Base-by-base conservation (phyloP, 1,139 yeast species). In the Hyphopichia burtonii region DNA sequence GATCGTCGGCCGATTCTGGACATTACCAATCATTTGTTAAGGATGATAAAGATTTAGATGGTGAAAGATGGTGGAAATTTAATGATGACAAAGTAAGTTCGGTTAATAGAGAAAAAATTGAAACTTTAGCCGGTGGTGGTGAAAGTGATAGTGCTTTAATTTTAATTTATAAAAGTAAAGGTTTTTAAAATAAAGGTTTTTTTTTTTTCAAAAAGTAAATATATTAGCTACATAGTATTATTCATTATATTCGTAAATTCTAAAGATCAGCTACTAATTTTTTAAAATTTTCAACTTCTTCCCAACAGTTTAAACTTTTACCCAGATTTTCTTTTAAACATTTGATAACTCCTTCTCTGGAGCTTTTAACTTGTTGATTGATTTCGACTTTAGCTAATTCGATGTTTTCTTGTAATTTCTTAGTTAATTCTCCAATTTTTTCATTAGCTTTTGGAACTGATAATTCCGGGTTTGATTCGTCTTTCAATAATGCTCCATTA, bases 1-100 rank as follows among this genome's bases (percentile, higher is more conserved):
- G 99, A 37, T 85, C 96, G 4, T 83, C 91, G 39, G 97, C 99
- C 0, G 98, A 94, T 62, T 86, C 96, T 32, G 99, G 99, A 4
- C 99, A 93, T 63, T 93, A 94, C 62, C 97, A 90, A 65, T 83
- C 95, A 19, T 93, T 87, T 67, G 85, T 86, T 23, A 82, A 79
- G 54, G 91, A 88, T 61, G 79, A 77, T 41, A 67, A 68, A 37
- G 94, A 84, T 57, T 55, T 74, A 39, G 76, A 70, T 27, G 89
- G 86, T 34, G 80, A 83, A 36, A 76, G 74, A 52, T 93, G 99
- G 99, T 93, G 88, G 84, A 85, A 83, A 59, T 94, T 89, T 66
- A 90, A 93, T 61, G 99, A 93, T 62, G 96, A 91, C 64, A 85
- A 86, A 60, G 96, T 94, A n/a, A 70, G 82, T 9, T 68, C 76